Evolutionary conservation across 1,284 basidiomycete genomes (phyloP).

Genomic region (Rhodotorula sp.): DNA sequence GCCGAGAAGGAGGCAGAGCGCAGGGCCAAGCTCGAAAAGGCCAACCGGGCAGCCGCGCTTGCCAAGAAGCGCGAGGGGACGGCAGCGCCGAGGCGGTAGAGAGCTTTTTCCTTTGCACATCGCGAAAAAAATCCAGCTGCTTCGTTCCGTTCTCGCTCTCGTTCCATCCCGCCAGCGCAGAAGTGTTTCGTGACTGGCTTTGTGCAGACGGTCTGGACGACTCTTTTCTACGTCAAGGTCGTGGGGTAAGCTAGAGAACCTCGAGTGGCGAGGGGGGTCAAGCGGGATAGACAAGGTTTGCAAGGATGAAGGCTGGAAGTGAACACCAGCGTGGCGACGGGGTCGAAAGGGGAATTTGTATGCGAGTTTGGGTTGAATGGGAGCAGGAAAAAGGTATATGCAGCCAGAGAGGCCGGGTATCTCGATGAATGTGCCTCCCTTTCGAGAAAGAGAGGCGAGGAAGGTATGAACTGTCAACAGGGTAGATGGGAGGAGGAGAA

Average conservation of each 20-base stretch:
- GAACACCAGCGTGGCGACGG: background rate
- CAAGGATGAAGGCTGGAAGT: too few relatives aligned
- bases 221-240: constrained; percentile 1
- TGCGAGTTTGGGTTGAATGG: background rate
- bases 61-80: constrained; percentile 8
- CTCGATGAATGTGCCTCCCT: background rate
- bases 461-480: constrained; percentile 6
- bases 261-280: background rate
- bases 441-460: background rate
- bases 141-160: too few relatives aligned
- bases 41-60: constrained; percentile 26
- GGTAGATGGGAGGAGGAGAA: background rate
- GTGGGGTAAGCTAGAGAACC: background rate
- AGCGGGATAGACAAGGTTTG: background rate
- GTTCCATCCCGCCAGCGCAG: background rate
- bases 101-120: too few relatives aligned
- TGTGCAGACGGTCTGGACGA: constrained; percentile 3
- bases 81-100: background rate
- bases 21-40: constrained; percentile 27
- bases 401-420: constrained; percentile 2
- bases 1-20: constrained; percentile 30
- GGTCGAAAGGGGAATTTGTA: background rate
- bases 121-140: too few relatives aligned
- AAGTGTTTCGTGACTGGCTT: background rate
- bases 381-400: background rate